Evolutionary conservation across 768 basidiomycete species (phyloP).

Genomic region (Pulveroboletus sp.): DNA sequence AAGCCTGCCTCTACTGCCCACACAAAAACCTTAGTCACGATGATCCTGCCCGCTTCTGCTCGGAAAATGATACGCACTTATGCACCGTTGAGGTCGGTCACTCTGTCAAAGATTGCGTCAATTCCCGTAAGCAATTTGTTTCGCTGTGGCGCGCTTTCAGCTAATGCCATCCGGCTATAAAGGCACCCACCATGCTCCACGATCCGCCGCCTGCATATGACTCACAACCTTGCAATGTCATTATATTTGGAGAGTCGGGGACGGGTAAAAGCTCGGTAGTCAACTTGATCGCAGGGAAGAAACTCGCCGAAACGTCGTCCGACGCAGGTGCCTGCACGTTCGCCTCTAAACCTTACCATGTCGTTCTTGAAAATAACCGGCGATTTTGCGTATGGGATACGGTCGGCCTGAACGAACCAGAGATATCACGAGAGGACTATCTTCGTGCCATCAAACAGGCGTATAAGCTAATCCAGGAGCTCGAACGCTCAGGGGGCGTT

Average conservation of each 20-base stretch:
- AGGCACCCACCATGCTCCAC: conserved; percentile 1
- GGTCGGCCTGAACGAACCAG: conserved; percentile 29
- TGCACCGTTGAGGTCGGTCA: neutral
- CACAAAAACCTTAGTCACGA: neutral
- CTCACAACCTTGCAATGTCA: conserved; percentile 16
- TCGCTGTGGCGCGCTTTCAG: too few species aligned
- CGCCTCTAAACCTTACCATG: conserved; percentile 19
- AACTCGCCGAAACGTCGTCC: conserved; percentile 29
- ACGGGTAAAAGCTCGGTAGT: conserved; percentile 39
- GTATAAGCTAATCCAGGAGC: conserved; percentile 29
- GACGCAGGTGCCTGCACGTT: conserved; percentile 35
- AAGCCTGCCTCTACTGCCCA: neutral
- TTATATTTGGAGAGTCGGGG: conserved; percentile 28
- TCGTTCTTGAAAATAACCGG: conserved; percentile 10
- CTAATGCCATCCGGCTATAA: conserved; percentile 2
- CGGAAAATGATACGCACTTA: conserved; percentile 6
- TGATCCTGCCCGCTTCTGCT: conserved; percentile 2
- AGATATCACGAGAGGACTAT: conserved; percentile 14
- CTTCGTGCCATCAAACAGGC: conserved; percentile 27
- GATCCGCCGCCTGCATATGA: conserved; percentile 14
- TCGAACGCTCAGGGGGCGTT: conserved; percentile 32
- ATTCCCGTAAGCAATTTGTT: conserved; percentile 8
- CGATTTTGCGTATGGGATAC: conserved; percentile 31
- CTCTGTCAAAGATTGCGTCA: neutral
- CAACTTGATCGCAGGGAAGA: conserved; percentile 34